Percentiles rank a stretch among this genome's conserved stretches.
Evolutionary conservation across 768 basidiomycete genomes (phyloP).

Genomic region (Xerocomellus intermedius): DNA sequence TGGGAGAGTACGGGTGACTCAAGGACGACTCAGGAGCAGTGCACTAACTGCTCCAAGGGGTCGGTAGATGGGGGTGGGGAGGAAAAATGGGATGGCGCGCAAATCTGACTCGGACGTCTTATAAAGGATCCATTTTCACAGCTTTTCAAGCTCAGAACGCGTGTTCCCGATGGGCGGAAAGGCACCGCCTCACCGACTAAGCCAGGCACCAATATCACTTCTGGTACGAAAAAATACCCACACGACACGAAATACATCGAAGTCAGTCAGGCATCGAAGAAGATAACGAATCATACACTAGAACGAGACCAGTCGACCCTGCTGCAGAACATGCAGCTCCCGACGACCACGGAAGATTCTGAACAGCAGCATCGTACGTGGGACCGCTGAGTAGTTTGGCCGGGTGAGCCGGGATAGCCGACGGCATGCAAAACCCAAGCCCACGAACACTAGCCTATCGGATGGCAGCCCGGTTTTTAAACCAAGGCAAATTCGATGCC

Average conservation of each 20-base stretch:
- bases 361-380: conserved; percentile 1
- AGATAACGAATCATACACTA: background rate
- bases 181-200: conserved; percentile 18
- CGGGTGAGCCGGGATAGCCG: conserved; percentile 6
- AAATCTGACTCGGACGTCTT: conserved; percentile 30
- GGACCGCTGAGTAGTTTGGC: conserved; percentile 8
- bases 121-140: conserved; percentile 29
- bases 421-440: background rate
- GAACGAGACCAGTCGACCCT: background rate
- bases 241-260: background rate
- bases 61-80: conserved; percentile 18
- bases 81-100: conserved; percentile 4
- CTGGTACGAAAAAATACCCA: background rate
- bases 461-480: background rate
- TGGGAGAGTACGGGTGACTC: conserved; percentile 21
- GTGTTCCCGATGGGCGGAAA: conserved; percentile 21
- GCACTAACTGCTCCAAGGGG: conserved; percentile 16
- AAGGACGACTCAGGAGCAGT: conserved; percentile 20
- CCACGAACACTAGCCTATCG: conserved; percentile 12
- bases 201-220: conserved; percentile 3
- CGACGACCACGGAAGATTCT: conserved; percentile 19
- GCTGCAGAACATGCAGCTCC: background rate
- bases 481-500: background rate
- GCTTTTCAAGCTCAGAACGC: conserved; percentile 39
- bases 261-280: background rate